Evolutionary conservation across 306 rosid species (phyloP).

Genomic region (Parietaria judaica): DNA sequence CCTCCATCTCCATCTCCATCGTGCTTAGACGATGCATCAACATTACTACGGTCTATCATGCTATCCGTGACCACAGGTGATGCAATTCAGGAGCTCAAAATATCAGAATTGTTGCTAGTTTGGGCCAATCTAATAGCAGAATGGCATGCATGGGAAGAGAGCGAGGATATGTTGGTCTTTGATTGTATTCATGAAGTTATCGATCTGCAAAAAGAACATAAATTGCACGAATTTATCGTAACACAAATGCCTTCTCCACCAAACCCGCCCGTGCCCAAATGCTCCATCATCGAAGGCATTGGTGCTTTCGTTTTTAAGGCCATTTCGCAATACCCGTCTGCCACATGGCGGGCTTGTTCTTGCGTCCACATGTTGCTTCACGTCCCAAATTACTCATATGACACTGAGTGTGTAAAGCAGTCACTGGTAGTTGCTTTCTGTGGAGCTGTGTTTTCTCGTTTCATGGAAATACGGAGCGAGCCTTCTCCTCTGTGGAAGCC

Average conservation of each 20-base stretch:
- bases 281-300: slow-evolving; percentile 65
- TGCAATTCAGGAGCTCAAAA: slow-evolving; percentile 54
- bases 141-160: slow-evolving; percentile 91
- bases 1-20: slow-evolving; percentile 29
- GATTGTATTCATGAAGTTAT: slow-evolving; percentile 64
- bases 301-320: slow-evolving; percentile 58
- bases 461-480: slow-evolving; percentile 38
- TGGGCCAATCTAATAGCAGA: slow-evolving; percentile 77
- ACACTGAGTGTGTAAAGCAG: slow-evolving; percentile 54
- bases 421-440: slow-evolving; percentile 51
- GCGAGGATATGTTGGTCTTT: slow-evolving; percentile 74
- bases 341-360: slow-evolving; percentile 75
- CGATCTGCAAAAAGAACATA: slow-evolving; percentile 39
- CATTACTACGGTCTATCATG: slow-evolving; percentile 50
- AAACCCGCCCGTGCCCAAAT: slow-evolving; percentile 70
- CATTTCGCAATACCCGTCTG: slow-evolving; percentile 71
- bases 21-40: slow-evolving; percentile 67
- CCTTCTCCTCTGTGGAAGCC: slow-evolving; percentile 75
- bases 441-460: slow-evolving; percentile 48
- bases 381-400: slow-evolving; percentile 53
- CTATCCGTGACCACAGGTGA: slow-evolving; percentile 48
- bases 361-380: slow-evolving; percentile 66
- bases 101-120: slow-evolving; percentile 56
- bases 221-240: slow-evolving; percentile 45
- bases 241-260: slow-evolving; percentile 63